phyloP scores from a whole-genome alignment of 371 early-diverging fungal genomes.

The Vairimorpha necatrix region DNA sequence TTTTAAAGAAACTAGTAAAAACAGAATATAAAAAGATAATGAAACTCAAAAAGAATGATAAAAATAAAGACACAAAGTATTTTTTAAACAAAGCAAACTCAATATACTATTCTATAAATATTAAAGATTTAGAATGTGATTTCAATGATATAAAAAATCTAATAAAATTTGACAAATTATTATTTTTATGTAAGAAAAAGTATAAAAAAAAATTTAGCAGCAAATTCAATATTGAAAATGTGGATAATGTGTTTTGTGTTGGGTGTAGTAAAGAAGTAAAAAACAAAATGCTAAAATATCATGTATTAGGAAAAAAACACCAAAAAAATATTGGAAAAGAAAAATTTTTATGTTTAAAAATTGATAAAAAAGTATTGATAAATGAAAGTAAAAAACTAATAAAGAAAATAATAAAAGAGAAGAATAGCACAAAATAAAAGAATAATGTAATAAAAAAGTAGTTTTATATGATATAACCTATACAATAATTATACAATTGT shows the following conservation, averaged over 20 bases:
- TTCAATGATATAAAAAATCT: too few relatives aligned
- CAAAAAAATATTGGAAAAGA: background rate
- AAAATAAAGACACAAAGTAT: background rate
- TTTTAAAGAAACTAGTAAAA: background rate
- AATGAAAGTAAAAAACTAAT: background rate
- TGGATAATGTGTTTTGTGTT: background rate
- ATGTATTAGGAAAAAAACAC: background rate
- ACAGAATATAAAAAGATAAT: background rate
- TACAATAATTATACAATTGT: too few relatives aligned
- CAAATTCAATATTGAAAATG: too few relatives aligned
- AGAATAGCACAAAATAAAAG: too few relatives aligned
- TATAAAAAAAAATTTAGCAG: too few relatives aligned
- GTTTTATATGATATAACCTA: too few relatives aligned
- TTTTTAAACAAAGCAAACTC: background rate
- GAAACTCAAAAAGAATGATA: background rate
- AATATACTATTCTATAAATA: background rate
- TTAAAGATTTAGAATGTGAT: background rate
- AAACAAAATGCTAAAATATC: background rate
- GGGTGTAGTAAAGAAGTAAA: background rate
- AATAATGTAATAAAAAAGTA: too few relatives aligned
- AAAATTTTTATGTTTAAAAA: background rate
- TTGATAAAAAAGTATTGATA: background rate
- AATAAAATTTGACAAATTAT: too few relatives aligned
- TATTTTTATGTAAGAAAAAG: too few relatives aligned
- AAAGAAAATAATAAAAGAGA: background rate